A percentile compares a stretch with the other conserved stretches of the same genome.
Evolutionary conservation across 805 yeast species (phyloP).

Genomic region (Kurtzmaniella cleridarum): DNA sequence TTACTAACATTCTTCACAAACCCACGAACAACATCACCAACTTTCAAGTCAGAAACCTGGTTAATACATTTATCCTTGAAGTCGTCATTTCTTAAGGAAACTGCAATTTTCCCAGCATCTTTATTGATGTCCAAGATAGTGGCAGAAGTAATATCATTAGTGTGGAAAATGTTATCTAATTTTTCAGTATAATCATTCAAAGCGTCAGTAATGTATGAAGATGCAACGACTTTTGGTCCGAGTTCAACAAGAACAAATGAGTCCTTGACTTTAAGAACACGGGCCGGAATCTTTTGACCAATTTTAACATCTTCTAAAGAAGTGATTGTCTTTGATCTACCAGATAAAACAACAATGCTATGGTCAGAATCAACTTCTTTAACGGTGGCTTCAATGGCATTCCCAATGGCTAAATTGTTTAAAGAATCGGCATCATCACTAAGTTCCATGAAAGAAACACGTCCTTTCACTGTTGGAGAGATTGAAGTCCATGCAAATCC

Average conservation of each 20-base stretch:
- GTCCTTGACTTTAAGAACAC: slow-evolving; percentile 53
- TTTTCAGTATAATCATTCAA: slow-evolving; percentile 57
- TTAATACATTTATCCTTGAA: slow-evolving; percentile 44
- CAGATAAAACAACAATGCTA: slow-evolving; percentile 43
- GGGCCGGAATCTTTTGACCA: slow-evolving; percentile 57
- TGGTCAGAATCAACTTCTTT: slow-evolving; percentile 49
- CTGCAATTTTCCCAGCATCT: slow-evolving; percentile 49
- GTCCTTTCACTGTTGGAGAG: slow-evolving; percentile 64
- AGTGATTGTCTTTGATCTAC: slow-evolving; percentile 39
- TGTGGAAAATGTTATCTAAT: slow-evolving; percentile 43
- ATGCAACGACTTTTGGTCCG: slow-evolving; percentile 56
- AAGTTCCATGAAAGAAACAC: slow-evolving; percentile 59
- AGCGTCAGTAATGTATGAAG: slow-evolving; percentile 73
- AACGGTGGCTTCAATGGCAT: slow-evolving; percentile 58
- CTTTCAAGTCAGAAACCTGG: slow-evolving; percentile 47
- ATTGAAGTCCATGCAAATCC: slow-evolving; percentile 65
- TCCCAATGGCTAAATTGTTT: slow-evolving; percentile 61
- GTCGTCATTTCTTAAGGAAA: slow-evolving; percentile 51
- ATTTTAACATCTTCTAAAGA: slow-evolving; percentile 46
- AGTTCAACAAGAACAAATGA: slow-evolving; percentile 63
- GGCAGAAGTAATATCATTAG: slow-evolving; percentile 54
- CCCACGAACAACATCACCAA: slow-evolving; percentile 78
- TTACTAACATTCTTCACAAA: slow-evolving; percentile 69
- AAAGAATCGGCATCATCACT: slow-evolving; percentile 47
- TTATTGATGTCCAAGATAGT: slow-evolving; percentile 45